Base-by-base conservation (phyloP, 2,329 filamentous ascomycete species). In the Biscogniauxia mediterranea region DNA sequence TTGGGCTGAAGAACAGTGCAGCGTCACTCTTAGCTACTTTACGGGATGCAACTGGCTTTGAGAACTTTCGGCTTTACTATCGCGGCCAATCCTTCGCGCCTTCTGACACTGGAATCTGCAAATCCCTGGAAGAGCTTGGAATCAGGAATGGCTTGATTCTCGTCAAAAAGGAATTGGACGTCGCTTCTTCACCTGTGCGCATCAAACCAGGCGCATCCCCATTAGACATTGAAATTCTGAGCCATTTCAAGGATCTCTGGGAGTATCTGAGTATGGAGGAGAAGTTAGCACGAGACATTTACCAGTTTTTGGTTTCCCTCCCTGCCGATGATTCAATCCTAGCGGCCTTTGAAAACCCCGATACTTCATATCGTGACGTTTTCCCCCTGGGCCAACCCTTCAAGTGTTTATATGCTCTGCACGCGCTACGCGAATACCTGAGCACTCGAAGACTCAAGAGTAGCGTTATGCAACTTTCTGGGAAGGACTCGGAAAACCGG, bases 231-330 rank as follows among this genome's bases (percentile, higher is more conserved):
- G 91, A 94, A 68, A 88, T 98, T 21, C 79, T 95, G 67, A 83
- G 87, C 60, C 91, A 96, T 74, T 96, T 97, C 70, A 84, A 91
- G 58, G 88, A 94, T 63, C 78, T 99, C 23, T 97, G 95, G 82
- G 84, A 86, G 52, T 90, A 94, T 69, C 81, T 98, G 58, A 86
- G 87, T 65, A 84, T 93, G 77, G 85, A 91, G 52, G 88, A 93
- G 61, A 81, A 79, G 55, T 78, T 92, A 51, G 87, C 90, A 6
- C 80, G 84, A 70, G 87, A 91, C 85, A 88, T 93, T 11, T 91
- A 89, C 71, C 79, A 84, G 55, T 92, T 94, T 66, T 80, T 94
- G 46, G 78, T 85, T 58, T 84, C 85, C 19, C 87, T 95, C 59
- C 89, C 91, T 1, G 85, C 87, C 0, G 86, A 92, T 66, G 82